Evolutionary conservation across 2,329 filamentous ascomycete genomes (phyloP), one percentile per base, ranked within the genome.

Genomic region (Colletotrichum gigasporum): DNA sequence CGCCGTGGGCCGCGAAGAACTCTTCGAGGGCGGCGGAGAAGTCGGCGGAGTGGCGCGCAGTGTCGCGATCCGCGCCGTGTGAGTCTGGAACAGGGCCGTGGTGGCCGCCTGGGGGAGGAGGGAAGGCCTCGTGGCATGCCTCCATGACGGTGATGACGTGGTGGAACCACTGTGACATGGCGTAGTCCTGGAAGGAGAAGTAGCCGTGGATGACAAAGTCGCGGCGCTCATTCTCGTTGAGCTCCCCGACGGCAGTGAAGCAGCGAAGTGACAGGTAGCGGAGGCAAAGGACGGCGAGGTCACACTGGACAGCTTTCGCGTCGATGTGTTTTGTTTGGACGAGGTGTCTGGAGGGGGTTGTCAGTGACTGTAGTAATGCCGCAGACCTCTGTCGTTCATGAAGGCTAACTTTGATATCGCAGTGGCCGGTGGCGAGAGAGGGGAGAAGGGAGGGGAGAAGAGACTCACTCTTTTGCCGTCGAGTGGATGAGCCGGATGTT

Each of bases 131-230:
- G 5, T 55, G 34, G 18, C 66, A 66, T 5, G 42, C 57, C 6
- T 57, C 20, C 8, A 75, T 56, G 20, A 75, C 45, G 0, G 51
- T 67, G 4, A 69, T 51, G 9, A 80, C 45, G 57, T 80, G 78
- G 12, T 65, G 45, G 18, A 69, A 65, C 78, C 77, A 80, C 26
- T 75, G 68, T 1, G 77, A 69, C 5, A 71, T 59, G 0, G 77
- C 76, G 30, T 81, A 81, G 50, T 80, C 78, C 14, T 77, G 75
- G 42, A 81, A 76, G 1, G 73, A 70, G 56, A 76, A 80, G 47
- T 69, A 71, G 0, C 78, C 78, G 0, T 66, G 14, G 3, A 54
- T 48, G 7, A 70, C 69, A 16, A 62, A 69, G 0, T 56, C 0
- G 5, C 60, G 37, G 11, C 73, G 64, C 0, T 67, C 24, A 0